Evolutionary conservation across 1,139 yeast species (phyloP), one percentile per base, ranked within the genome.

Genomic region (Hyphopichia khmerensis): DNA sequence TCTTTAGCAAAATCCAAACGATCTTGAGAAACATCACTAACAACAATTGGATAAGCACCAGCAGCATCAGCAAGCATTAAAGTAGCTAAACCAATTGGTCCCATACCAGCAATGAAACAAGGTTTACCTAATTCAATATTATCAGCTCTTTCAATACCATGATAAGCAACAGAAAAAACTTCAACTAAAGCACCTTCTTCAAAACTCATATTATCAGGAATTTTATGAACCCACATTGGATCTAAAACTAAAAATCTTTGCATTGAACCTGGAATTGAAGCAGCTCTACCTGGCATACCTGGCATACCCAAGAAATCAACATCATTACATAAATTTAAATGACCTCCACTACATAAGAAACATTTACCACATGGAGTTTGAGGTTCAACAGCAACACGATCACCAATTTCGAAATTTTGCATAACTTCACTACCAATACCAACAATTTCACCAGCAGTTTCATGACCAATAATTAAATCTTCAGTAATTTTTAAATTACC

Each of bases 1-100:
- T 44, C 43, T 39, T 56, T 52, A 36, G 56, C 67, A 46, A 64
- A 59, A 7, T 49, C 53, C 34, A 60, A 47, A 43, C 64, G 52
- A 21, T 51, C 49, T 13, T 48, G 48, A 19, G 57, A 49, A 15
- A 61, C 49, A 47, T 60, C 65, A 11, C 62, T 50, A 33, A 60
- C 55, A 13, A 54, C 52, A 21, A 61, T 43, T 17, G 65, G 65
- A 32, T 51, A 51, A 2, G 61, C 60, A 27, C 65, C 65, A 4
- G 55, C 43, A 11, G 60, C 60, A 18, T 51, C 48, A 7, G 63
- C 63, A 37, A 59, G 40, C 9, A 52, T 41, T 39, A 59, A 46
- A n/a, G 62, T 51, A 31, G 59, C 58, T 27, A 59, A 50, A n/a
- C 65, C 65, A 41, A 60, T 60, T 11, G 65, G 65, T 21, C 65